Base-by-base conservation (phyloP, 2,329 filamentous ascomycete species). In the Penicillium nordicum region DNA sequence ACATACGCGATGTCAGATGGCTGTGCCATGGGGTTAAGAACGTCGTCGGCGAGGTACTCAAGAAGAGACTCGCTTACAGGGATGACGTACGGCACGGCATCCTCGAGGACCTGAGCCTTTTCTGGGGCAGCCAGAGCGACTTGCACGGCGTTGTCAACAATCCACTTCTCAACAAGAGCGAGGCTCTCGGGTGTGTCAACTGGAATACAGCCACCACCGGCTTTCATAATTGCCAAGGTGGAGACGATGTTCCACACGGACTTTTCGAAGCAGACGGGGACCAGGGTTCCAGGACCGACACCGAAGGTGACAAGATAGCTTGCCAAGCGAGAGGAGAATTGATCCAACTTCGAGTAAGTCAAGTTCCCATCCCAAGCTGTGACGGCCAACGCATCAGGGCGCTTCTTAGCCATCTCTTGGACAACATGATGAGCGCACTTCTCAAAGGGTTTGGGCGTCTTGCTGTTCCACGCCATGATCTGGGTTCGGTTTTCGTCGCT, bases 61-160 rank as follows among this genome's bases (percentile, higher is more conserved):
- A 78, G 64, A 5, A 78, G 53, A 63, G 67, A 65, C 38, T 59
- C 62, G 23, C 65, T 66, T 14, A 75, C 66, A 0, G 70, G 58
- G 5, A 75, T 63, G 5, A 79, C 74, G 52, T 75, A 74, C 1
- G 76, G 72, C 4, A 76, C 73, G 3, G 71, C 69, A 36, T 73
- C 72, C 47, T 79, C 74, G 11, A 79, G 74, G 2, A 74, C 64
- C 10, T 74, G 69, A 4, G 72, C 69, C 18, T 72, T 71, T 16
- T 65, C 55, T 0, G 72, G 67, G 1, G 75, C 74, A 1, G 75
- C 75, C 5, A 79, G 61, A 0, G 75, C 76, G 23, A 78, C 66
- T 29, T 74, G 71, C 0, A 74, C 72, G 14, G 61, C 58, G n/a
- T 73, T 71, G 18, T 76, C 72, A n/a, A 71, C 62, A 12, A 77